A percentile compares a stretch with the other conserved stretches of the same genome.
Conservation (phyloP, 257 asterid species). For the Echites panduratus region DNA sequence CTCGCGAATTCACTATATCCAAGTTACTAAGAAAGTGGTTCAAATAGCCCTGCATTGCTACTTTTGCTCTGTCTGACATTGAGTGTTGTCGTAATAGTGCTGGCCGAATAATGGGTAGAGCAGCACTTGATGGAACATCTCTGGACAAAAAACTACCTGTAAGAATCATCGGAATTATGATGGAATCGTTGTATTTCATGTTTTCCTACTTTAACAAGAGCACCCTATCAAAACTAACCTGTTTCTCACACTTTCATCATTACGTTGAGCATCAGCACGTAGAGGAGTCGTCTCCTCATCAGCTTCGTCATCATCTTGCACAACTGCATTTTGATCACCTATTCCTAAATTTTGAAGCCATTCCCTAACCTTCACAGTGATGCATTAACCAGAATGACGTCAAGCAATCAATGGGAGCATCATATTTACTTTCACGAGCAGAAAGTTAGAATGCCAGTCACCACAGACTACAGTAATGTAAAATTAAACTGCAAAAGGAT, state of each 20-base stretch:
- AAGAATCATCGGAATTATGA: constrained; percentile 72
- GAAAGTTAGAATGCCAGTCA: neutral
- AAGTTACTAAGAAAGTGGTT: constrained; percentile 91
- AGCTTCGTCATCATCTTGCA: constrained; percentile 85
- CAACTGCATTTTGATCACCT: constrained; percentile 64
- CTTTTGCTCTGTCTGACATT: constrained; percentile 79
- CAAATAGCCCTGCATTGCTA: constrained; percentile 93
- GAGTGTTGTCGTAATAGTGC: constrained; percentile 86
- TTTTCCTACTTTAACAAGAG: constrained; percentile 27
- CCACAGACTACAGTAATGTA: neutral
- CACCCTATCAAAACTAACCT: constrained; percentile 52
- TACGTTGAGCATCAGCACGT: constrained; percentile 55
- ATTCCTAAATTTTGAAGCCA: constrained; percentile 97
- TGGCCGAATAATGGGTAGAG: constrained; percentile 90
- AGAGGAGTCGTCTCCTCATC: constrained; percentile 68
- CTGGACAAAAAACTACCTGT: constrained; percentile 99
- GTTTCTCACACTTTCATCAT: constrained; percentile 64
- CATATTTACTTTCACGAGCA: neutral
- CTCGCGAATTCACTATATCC: constrained; percentile 81
- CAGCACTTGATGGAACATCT: constrained; percentile 99
- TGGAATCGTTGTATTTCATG: constrained; percentile 40
- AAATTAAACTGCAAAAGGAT: neutral
- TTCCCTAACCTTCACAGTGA: constrained; percentile 63
- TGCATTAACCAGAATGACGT: constrained; percentile 22
- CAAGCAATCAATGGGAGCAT: neutral